Base-by-base conservation (phyloP, 2,329 filamentous ascomycete species). In the Trichophyton benhamiae region DNA sequence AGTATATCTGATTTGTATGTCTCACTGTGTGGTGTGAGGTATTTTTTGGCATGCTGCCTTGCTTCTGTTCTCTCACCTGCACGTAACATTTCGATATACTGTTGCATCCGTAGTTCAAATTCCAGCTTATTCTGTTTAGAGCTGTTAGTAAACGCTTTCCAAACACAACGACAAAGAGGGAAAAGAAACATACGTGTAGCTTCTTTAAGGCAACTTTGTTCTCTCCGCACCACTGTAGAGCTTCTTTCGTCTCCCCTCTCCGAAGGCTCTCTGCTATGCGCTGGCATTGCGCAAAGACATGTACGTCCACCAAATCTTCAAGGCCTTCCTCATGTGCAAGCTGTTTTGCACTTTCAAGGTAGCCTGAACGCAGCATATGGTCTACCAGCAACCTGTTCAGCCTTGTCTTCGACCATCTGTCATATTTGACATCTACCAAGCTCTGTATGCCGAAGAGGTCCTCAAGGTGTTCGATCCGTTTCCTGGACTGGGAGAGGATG, bases 181-280 rank as follows among this genome's bases (percentile, higher is more conserved):
- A 17, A 9, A 46, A 8, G 25, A 33, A 20, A 58, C 83, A 64
- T 73, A 89, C 88, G 72, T 89, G 87, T 75, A 89, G 87, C 79
- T 94, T 95, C 70, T 91, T 88, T 63, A 99, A 77, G 65, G 91
- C 88, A 69, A 92, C 91, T 74, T 95, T 94, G 74, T 96, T 96
- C 69, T 97, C 92, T 15, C 81, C 83, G 72, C 94, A 96, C 94
- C 94, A 99, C 11, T 84, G 83, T 60, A 99, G 75, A 22, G 91
- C 91, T 68, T 95, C 88, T 41, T 81, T 80, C 3, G 92, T 87
- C 67, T 85, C 88, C 36, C 86, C 85, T 44, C 80, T 80, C 49
- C 83, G 77, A 63, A 99, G 76, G 64, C 86, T 88, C 67, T 86
- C 81, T 63, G 89, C 85, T 66, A 97, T 90, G 62, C 81, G 82